These are phyloP conservation scores for Oidium heveae DNA, from an alignment of 2,329 filamentous ascomycete species.

Conservation along the genomic window DNA sequence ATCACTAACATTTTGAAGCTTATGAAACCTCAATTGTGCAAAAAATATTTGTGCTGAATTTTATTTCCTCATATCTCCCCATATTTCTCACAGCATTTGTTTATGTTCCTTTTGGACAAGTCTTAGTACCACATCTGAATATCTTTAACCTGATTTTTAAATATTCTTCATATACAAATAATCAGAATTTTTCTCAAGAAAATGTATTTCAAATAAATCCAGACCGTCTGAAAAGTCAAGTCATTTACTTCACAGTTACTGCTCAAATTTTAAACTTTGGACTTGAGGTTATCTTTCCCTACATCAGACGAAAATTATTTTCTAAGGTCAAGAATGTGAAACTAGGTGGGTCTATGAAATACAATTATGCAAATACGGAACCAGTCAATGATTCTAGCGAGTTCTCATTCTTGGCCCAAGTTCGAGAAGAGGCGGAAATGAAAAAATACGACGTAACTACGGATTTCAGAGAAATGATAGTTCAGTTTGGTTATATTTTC, in stretches of 20 bases:
- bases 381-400: conserved; percentile 51
- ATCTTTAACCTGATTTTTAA: conserved; percentile 53
- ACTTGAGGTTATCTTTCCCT: conserved; percentile 66
- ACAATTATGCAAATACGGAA: conserved; percentile 18
- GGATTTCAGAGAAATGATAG: conserved; percentile 82
- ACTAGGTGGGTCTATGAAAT: conserved; percentile 29
- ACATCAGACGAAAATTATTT: conserved; percentile 53
- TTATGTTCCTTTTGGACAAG: conserved; percentile 71
- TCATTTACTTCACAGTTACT: conserved; percentile 89
- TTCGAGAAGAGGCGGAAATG: conserved; percentile 61
- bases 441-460: conserved; percentile 69
- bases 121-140: conserved; percentile 67
- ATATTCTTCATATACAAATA: conserved; percentile 50
- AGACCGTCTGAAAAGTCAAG: conserved; percentile 59
- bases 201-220: conserved; percentile 60
- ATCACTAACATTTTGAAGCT: conserved; percentile 18
- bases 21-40: conserved; percentile 66
- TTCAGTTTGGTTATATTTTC: conserved; percentile 36
- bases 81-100: conserved; percentile 85
- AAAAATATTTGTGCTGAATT: conserved; percentile 90
- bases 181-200: conserved; percentile 32
- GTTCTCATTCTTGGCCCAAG: conserved; percentile 50
- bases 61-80: conserved; percentile 83
- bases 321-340: conserved; percentile 58
- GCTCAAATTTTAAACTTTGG: conserved; percentile 74